Conservation (phyloP, 176 grass and related monocot genomes). For the Carex scoparia region DNA sequence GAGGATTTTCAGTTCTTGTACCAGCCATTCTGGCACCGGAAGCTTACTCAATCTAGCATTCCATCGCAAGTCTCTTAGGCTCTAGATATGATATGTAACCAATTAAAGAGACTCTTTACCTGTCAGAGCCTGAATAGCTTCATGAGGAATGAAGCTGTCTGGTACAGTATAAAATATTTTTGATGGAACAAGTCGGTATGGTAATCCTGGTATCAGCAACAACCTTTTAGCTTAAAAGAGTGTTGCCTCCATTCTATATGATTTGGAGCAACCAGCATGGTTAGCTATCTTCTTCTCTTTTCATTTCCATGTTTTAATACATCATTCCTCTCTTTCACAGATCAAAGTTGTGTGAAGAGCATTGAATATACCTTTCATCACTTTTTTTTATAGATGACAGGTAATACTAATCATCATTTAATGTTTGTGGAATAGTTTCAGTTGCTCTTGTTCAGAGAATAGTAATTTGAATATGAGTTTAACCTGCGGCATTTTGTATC, state of each 20-base stretch:
- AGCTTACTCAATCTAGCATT: neutral
- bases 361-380: neutral
- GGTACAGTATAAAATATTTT: neutral
- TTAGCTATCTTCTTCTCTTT: neutral
- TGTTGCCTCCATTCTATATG: neutral
- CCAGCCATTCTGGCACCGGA: neutral
- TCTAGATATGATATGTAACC: neutral
- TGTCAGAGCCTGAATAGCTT: neutral
- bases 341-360: neutral
- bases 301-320: neutral
- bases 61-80: neutral
- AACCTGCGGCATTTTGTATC: neutral
- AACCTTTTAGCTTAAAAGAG: neutral
- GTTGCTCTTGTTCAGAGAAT: neutral
- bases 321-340: neutral
- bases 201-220: neutral
- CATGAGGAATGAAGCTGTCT: neutral
- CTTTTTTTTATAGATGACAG: neutral
- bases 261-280: neutral
- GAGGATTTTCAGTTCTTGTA: neutral
- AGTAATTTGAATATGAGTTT: slow-evolving; percentile 4
- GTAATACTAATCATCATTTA: neutral
- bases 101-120: neutral
- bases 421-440: neutral
- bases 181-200: neutral